Base-by-base conservation (phyloP, 345 rosid genomes). In the Salix brachista region DNA sequence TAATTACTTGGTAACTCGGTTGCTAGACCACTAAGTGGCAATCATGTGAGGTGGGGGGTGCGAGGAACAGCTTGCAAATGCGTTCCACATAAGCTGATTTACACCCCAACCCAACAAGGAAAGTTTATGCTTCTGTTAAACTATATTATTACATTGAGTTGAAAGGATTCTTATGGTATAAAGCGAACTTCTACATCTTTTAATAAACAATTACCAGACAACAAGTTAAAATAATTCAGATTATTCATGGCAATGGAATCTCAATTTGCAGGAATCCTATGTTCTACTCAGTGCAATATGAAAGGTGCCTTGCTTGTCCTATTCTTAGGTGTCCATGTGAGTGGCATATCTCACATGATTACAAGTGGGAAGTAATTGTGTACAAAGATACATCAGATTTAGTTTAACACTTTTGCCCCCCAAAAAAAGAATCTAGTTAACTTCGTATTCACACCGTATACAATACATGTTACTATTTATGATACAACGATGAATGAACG, bases 41-140 rank as follows among this genome's bases (percentile, higher is more conserved):
- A 12, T 10, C 67, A 23, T 26, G 54, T 25, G 76, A 34, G 28
- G 41, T n/a, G 70, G 62, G 11, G 80, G 71, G 65, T 65, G 19
- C 39, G 76, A 71, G 28, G 58, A 34, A 9, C 26, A 32, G 61
- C 34, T 48, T 23, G 48, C 39, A 16, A 50, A 58, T 78, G 80
- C 72, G 41, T 17, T 72, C 66, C 75, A 71, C 44, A 52, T 39
- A 37, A 52, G 48, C 34, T 28, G 16, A n/a, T 14, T 58, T 36
- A 12, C 42, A 36, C 19, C 28, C 46, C 18, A 16, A 0, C 44
- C 18, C 37, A 54, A 30, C 14, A 71, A 21, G 19, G 23, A 23
- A 72, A 42, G 41, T 9, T 42, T 25, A 8, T 41, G 48, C 46
- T 25, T 21, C n/a, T 36, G 23, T 58, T 26, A 5, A 16, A 60